These are phyloP conservation scores for Penicillium expansum DNA, from an alignment of 2,329 filamentous ascomycete species.

Conservation along the genomic window DNA sequence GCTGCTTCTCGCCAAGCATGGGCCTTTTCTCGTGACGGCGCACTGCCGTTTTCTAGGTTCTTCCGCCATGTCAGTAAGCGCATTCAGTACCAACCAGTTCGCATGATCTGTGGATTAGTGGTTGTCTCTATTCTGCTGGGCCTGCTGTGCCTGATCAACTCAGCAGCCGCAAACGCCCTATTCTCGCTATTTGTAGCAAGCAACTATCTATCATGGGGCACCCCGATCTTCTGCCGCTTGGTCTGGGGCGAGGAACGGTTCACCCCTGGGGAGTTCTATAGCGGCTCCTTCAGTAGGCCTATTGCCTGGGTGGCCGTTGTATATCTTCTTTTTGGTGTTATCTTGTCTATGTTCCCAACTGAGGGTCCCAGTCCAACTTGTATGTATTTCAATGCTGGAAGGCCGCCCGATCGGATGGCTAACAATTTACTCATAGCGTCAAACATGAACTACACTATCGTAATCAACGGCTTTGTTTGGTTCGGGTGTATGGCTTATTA, in stretches of 20 bases:
- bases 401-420: background rate
- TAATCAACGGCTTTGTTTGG: slow-evolving; percentile 61
- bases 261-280: slow-evolving; percentile 59
- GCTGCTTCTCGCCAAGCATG: slow-evolving; percentile 61
- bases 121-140: slow-evolving; percentile 54
- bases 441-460: slow-evolving; percentile 63
- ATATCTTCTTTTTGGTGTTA: slow-evolving; percentile 56
- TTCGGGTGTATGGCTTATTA: slow-evolving; percentile 57
- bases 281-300: slow-evolving; percentile 51
- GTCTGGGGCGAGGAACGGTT: slow-evolving; percentile 60
- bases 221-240: slow-evolving; percentile 57
- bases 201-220: slow-evolving; percentile 61
- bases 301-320: slow-evolving; percentile 55
- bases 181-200: slow-evolving; percentile 57
- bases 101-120: slow-evolving; percentile 56
- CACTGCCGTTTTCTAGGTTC: slow-evolving; percentile 58
- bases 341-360: slow-evolving; percentile 59
- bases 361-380: slow-evolving; percentile 53
- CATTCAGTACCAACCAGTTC: slow-evolving; percentile 58
- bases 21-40: slow-evolving; percentile 63
- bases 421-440: slow-evolving; percentile 28
- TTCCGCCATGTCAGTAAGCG: slow-evolving; percentile 56
- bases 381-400: slow-evolving; percentile 21
- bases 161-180: slow-evolving; percentile 57
- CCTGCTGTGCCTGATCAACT: slow-evolving; percentile 57